Base-by-base conservation (phyloP, 768 basidiomycete genomes). In the Calocera cornea region DNA sequence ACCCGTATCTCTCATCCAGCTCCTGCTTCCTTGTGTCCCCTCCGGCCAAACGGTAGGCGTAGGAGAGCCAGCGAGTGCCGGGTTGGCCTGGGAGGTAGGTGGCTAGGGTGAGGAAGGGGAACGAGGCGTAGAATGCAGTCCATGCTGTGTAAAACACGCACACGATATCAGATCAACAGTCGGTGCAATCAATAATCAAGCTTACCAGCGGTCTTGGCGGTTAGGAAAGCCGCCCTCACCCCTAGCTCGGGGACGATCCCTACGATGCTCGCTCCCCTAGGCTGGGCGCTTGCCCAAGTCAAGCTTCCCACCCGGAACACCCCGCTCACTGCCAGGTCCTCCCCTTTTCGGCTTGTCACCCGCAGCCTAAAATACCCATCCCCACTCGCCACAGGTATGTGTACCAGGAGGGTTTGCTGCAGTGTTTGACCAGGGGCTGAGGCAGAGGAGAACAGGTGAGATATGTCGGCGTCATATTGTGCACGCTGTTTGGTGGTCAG, bases 291-390 rank as follows among this genome's bases (percentile, higher is more conserved):
- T 1, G 66, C 22, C 64, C 64, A 65, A 31, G 65, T 69, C 11
- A 71, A 19, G 41, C 70, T 71, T 2, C 70, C 70, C 2, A 71
- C 66, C 10, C 70, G 68, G 31, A 71, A 71, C 5, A 65, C 66
- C 24, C 66, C 69, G 38, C 68, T 71, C 2, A 31, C 65, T 10
- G 68, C 70, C 17, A 71, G 31, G 10, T 54, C 47, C 47, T 67
- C 10, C 65, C 63, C 1, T 64, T 65, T 8, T 40, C 34, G 16
- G 7, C 67, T 67, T 12, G 68, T 71, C 1, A 71, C 54, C 38
- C 70, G 36, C 14, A 71, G 60, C 14, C 70, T 50, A 44, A 71
- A 71, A 36, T 71, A 71, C 1, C 70, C 70, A 64, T 71, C 70
- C 19, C 70, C 70, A 22, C 63, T 65, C 17, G 68, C 44, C 7